These are phyloP conservation scores for Podila epicladia DNA, from an alignment of 192 early-diverging fungal genomes.

Conservation along the genomic window DNA sequence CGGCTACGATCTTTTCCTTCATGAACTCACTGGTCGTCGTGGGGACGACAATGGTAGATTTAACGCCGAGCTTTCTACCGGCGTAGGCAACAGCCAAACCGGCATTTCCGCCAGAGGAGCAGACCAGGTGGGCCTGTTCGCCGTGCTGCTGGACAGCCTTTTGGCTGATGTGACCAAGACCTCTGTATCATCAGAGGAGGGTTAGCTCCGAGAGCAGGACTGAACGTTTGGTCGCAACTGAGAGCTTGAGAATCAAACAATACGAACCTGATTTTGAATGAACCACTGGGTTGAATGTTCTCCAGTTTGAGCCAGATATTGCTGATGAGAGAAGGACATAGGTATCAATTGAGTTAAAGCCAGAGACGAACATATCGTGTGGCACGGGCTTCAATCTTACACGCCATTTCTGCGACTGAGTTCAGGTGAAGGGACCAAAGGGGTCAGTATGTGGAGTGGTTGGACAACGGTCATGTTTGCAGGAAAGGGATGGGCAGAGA, in stretches of 20 bases:
- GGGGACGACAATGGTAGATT: constrained; percentile 69
- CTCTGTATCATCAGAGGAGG: constrained; percentile 49
- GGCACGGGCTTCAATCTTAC: constrained; percentile 24
- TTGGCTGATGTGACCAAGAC: constrained; percentile 69
- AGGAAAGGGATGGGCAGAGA: neutral
- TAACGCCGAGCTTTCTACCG: constrained; percentile 66
- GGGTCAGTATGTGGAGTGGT: constrained; percentile 56
- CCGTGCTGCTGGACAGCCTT: constrained; percentile 59
- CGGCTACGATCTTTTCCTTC: constrained; percentile 65
- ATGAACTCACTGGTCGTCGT: constrained; percentile 54
- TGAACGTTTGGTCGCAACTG: too few relatives aligned
- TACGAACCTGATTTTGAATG: constrained; percentile 74
- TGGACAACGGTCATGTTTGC: constrained; percentile 14
- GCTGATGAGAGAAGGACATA: constrained; percentile 21
- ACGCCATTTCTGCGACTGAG: constrained; percentile 46
- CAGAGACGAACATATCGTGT: neutral
- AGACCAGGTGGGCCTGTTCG: constrained; percentile 60
- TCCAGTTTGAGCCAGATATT: constrained; percentile 82
- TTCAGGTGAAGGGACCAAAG: constrained; percentile 57
- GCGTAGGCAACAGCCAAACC: constrained; percentile 74
- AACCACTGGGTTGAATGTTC: constrained; percentile 79
- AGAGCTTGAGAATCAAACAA: too few relatives aligned
- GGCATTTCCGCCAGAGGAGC: constrained; percentile 71
- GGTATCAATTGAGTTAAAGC: neutral
- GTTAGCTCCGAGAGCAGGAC: neutral